Conservation (phyloP, 2,329 filamentous ascomycete genomes). For the Sphaerulina vaccinii region DNA sequence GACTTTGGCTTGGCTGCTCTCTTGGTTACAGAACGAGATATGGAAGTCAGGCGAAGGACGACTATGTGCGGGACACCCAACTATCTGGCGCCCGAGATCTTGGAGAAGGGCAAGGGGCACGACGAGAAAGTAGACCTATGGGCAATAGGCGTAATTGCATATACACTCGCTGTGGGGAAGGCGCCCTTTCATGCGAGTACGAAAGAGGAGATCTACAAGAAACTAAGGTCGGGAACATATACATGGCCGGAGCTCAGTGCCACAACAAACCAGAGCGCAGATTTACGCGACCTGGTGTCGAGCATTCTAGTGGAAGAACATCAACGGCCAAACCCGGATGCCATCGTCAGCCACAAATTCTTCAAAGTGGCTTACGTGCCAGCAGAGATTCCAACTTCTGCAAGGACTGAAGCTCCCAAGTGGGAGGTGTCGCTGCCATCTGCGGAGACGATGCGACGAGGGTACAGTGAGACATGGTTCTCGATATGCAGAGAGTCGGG, state of each 20-base stretch:
- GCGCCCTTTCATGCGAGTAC: slow-evolving; percentile 93
- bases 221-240: slow-evolving; percentile 69
- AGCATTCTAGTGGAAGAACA: slow-evolving; percentile 74
- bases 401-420: slow-evolving; percentile 46
- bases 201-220: slow-evolving; percentile 78
- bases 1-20: slow-evolving; percentile 95
- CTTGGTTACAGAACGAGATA: slow-evolving; percentile 86
- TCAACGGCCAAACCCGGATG: slow-evolving; percentile 70
- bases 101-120: slow-evolving; percentile 93
- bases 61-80: slow-evolving; percentile 97
- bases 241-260: slow-evolving; percentile 71
- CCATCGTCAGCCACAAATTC: slow-evolving; percentile 76
- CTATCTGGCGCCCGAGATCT: slow-evolving; percentile 94
- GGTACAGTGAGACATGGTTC: slow-evolving; percentile 53
- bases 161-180: slow-evolving; percentile 94
- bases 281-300: slow-evolving; percentile 75
- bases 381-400: slow-evolving; percentile 46
- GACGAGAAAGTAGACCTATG: slow-evolving; percentile 98
- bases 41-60: slow-evolving; percentile 75
- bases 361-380: slow-evolving; percentile 77
- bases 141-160: slow-evolving; percentile 98
- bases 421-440: slow-evolving; percentile 49
- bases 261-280: slow-evolving; percentile 69
- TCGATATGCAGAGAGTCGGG: slow-evolving; percentile 51
- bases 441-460: slow-evolving; percentile 45